Conservation (phyloP, 164 flowering plant genomes). For the Berberis thunbergii region DNA sequence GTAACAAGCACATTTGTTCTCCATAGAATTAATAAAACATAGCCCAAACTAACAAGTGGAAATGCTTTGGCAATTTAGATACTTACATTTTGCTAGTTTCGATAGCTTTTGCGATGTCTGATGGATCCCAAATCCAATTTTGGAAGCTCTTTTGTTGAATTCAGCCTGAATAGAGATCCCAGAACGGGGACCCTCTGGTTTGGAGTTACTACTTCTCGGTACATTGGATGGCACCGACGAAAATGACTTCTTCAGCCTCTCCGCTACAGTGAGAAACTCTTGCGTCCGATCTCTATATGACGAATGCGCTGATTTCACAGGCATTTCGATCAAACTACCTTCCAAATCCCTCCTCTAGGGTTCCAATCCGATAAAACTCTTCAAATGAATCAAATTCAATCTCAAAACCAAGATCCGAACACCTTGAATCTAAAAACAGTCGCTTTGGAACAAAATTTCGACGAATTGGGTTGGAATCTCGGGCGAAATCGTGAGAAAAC, state of each 20-base stretch:
- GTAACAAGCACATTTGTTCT: no score
- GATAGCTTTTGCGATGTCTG: conserved; percentile 92
- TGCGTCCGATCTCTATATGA: conserved; percentile 83
- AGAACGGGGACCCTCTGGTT: conserved; percentile 37
- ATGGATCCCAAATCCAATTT: conserved; percentile 83
- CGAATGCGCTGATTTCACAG: conserved; percentile 41
- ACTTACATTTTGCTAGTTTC: conserved; percentile 80
- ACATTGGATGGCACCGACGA: conserved; percentile 23
- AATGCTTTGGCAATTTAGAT: background rate
- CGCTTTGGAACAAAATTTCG: no score
- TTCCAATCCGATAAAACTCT: no score
- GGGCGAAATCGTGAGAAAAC: no score
- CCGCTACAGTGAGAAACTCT: conserved; percentile 65
- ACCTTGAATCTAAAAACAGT: no score
- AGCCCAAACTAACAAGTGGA: background rate
- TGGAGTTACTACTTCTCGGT: conserved; percentile 27
- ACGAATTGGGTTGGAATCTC: no score
- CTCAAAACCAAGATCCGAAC: no score
- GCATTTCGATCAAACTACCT: conserved; percentile 11
- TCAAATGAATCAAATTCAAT: no score
- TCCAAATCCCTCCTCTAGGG: no score
- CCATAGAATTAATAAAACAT: no score
- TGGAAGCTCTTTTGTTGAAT: conserved; percentile 80
- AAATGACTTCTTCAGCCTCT: conserved; percentile 53
- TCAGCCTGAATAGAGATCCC: conserved; percentile 72